A percentile compares a stretch with the other conserved stretches of the same genome.
These are phyloP conservation scores for Ceratocystis colombiana DNA, from an alignment of 2,329 filamentous ascomycete species.

Conservation along the genomic window DNA sequence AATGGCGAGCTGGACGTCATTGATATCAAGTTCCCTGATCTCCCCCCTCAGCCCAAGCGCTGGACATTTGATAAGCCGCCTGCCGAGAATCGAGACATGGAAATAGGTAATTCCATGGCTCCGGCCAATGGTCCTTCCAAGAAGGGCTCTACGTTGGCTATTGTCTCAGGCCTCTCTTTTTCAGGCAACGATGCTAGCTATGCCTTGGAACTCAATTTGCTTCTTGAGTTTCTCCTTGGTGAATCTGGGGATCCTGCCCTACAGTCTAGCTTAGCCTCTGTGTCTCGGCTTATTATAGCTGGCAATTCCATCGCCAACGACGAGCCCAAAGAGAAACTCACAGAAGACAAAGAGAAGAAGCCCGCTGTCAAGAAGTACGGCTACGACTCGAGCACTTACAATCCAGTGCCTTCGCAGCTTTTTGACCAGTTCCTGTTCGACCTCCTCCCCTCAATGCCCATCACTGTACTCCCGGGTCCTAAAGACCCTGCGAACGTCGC, in stretches of 20 bases:
- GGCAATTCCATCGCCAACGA: slow-evolving; percentile 73
- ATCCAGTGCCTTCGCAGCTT: slow-evolving; percentile 70
- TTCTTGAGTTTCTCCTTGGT: slow-evolving; percentile 80
- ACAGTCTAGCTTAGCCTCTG: slow-evolving; percentile 52
- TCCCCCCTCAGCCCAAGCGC: slow-evolving; percentile 69
- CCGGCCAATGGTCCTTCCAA: slow-evolving; percentile 33
- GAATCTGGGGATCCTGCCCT: slow-evolving; percentile 56
- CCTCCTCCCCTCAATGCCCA: slow-evolving; percentile 72
- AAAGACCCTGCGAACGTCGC: slow-evolving; percentile 81
- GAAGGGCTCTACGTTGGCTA: slow-evolving; percentile 51
- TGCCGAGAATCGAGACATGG: slow-evolving; percentile 38
- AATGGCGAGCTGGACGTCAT: slow-evolving; percentile 89
- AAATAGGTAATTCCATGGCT: slow-evolving; percentile 45
- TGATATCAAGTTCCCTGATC: slow-evolving; percentile 77
- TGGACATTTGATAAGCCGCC: slow-evolving; percentile 57
- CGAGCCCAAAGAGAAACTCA: slow-evolving; percentile 34
- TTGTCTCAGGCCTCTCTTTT: slow-evolving; percentile 81
- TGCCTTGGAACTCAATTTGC: slow-evolving; percentile 61
- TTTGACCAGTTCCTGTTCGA: slow-evolving; percentile 74
- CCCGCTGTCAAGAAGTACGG: slow-evolving; percentile 69
- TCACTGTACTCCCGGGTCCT: slow-evolving; percentile 78
- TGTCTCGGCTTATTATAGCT: slow-evolving; percentile 79
- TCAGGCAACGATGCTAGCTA: slow-evolving; percentile 63
- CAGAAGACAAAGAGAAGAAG: slow-evolving; percentile 36
- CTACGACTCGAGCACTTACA: slow-evolving; percentile 83